Evolutionary conservation across 202 grass and related monocot species (phyloP).

Genomic region (Digitaria exilis): DNA sequence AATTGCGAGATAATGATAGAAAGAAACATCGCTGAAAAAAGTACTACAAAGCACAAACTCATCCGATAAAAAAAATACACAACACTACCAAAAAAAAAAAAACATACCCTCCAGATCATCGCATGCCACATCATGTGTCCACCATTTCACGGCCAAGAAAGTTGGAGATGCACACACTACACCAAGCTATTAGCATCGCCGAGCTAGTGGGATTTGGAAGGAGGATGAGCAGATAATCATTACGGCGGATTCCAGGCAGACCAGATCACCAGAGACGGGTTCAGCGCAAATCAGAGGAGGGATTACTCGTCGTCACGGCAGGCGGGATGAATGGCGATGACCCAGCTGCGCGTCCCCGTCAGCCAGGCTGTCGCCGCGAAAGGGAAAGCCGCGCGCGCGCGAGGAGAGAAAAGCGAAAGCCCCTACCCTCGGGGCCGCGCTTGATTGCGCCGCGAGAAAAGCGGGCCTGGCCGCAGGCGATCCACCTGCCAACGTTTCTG

Average conservation of each 20-base stretch:
- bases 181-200: not conserved
- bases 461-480: not conserved
- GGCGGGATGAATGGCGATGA: constrained; percentile 19
- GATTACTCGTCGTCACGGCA: not conserved
- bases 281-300: not conserved
- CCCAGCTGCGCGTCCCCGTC: constrained; percentile 41
- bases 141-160: not conserved
- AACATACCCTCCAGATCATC: not conserved
- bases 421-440: not conserved
- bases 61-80: not conserved
- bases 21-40: constrained; percentile 6
- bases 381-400: not conserved
- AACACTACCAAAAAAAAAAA: not conserved
- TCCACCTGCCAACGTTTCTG: constrained; percentile 28
- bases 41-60: not conserved
- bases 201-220: not conserved
- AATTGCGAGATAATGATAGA: constrained; percentile 21
- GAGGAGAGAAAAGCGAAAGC: constrained; percentile 1
- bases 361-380: constrained; percentile 44
- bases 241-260: not conserved
- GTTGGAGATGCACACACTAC: not conserved
- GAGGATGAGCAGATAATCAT: constrained; percentile 25
- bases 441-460: constrained; percentile 46
- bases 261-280: not conserved
- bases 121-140: constrained; percentile 18